Base-by-base conservation (phyloP, 129 eudicot genomes). In the Flaveria brownii region DNA sequence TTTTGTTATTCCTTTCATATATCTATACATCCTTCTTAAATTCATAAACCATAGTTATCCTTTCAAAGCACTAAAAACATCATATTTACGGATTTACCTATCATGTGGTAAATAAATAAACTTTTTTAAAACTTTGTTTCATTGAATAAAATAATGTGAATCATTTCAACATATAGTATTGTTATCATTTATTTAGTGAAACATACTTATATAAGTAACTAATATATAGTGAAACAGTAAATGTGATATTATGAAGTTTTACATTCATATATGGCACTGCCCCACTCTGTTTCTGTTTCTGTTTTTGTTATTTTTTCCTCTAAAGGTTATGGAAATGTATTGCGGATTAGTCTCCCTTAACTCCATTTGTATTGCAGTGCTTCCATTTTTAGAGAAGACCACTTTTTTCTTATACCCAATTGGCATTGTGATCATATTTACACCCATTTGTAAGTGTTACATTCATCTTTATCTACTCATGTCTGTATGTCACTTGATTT, bases 321-420 rank as follows among this genome's bases (percentile, higher is more conserved):
- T 51, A 1, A 71, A 33, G 49, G 77, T 20, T 52, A 10, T 4
- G 47, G 22, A 74, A 60, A 9, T 41, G 49, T 25, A 51, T 47
- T 49, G 33, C 14, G 18, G 15, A 52, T 39, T 9, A 66, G 52
- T 39, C 51, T 43, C 46, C 45, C 17, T 36, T 52, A 65, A 22
- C 43, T n/a, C 18, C 49, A 2, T 78, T 15, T 28, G 43, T 78
- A 70, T 2, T 91, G 90, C 96, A 94, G 99, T 94, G 73, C 87
- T 94, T 70, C 99, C 99, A 15, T 94, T 94, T 83, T 71, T 94
- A 82, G 99, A 91, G 85, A 88, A 86, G 85, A 94, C 99, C 43
- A 89, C 99, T 71, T 86, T 94, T 81, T 94, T 94, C 82, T 80
- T 94, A 70, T 94, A 91, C 84, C 99, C 99, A 43, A 94, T 94